These are phyloP conservation scores for Claviceps pusilla DNA, from an alignment of 2,329 filamentous ascomycete genomes.

Conservation along the genomic window DNA sequence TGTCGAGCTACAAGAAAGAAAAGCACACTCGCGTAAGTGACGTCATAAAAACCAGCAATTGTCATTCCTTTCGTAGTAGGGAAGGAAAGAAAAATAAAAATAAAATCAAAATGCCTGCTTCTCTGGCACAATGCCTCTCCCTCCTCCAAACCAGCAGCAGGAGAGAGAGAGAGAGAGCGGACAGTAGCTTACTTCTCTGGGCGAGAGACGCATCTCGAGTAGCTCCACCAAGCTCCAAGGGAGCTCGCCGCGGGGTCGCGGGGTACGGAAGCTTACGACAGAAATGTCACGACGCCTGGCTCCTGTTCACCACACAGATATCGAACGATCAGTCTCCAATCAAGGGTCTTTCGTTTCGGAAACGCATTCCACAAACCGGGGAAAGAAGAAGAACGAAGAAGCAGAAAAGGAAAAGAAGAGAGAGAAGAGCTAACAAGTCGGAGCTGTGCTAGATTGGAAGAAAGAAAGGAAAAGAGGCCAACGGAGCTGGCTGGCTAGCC, in stretches of 20 bases:
- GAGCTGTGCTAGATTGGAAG: not conserved
- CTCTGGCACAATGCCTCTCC: not conserved
- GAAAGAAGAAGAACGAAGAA: not conserved
- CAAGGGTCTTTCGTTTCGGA: no score
- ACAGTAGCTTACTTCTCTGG: constrained; percentile 2
- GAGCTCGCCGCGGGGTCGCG: no score
- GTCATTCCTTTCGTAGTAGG: not conserved
- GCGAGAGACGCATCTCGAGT: constrained; percentile 1
- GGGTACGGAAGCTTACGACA: not conserved
- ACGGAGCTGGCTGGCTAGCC: no score
- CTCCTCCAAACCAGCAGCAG: not conserved
- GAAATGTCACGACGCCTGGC: no score
- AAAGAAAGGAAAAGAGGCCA: not conserved
- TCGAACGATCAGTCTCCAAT: no score
- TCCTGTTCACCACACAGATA: no score
- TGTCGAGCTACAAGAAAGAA: constrained; percentile 56
- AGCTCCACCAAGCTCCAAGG: no score
- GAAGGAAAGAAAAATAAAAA: no score
- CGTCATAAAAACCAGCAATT: not conserved
- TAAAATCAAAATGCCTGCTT: no score
- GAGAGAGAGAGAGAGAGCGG: not conserved
- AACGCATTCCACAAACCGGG: no score
- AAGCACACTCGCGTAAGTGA: not conserved
- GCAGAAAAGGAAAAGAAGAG: not conserved
- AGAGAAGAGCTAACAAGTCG: not conserved